Evolutionary conservation across 192 early-diverging fungal species (phyloP).

Genomic region (Oehlia diaphana): DNA sequence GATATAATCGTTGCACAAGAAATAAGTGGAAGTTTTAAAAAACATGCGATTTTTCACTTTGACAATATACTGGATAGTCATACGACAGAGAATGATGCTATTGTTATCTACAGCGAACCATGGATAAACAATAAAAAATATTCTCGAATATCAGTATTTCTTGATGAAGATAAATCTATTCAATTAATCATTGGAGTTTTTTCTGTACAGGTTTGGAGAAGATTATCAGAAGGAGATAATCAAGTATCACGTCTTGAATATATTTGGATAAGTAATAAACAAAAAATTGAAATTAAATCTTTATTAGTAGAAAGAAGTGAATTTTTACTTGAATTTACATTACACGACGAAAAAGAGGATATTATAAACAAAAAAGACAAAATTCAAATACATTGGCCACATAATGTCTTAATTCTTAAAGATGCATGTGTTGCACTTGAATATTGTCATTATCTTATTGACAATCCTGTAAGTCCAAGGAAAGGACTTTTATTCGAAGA

Average conservation of each 20-base stretch:
- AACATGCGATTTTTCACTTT: background rate
- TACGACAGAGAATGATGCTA: too few species aligned
- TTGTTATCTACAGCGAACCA: background rate
- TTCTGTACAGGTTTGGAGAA: slow-evolving; percentile 9
- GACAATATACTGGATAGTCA: too few species aligned
- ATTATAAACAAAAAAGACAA: too few species aligned
- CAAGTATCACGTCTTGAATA: background rate
- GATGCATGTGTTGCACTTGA: background rate
- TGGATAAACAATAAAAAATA: background rate
- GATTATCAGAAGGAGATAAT: too few species aligned
- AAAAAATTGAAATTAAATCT: background rate
- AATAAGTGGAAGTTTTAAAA: background rate
- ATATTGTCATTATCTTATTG: background rate
- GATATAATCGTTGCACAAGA: background rate
- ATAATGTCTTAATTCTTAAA: background rate
- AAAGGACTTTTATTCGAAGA: background rate
- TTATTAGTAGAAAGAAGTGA: background rate
- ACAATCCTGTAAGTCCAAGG: background rate
- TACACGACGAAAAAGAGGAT: too few species aligned
- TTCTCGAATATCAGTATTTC: background rate
- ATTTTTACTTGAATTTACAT: background rate
- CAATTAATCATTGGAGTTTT: slow-evolving; percentile 7
- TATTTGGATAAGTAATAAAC: background rate
- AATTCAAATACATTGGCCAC: slow-evolving; percentile 3
- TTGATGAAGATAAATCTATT: background rate